Evolutionary conservation across 257 asterid genomes (phyloP).

Genomic region (Plectranthus barbatus): DNA sequence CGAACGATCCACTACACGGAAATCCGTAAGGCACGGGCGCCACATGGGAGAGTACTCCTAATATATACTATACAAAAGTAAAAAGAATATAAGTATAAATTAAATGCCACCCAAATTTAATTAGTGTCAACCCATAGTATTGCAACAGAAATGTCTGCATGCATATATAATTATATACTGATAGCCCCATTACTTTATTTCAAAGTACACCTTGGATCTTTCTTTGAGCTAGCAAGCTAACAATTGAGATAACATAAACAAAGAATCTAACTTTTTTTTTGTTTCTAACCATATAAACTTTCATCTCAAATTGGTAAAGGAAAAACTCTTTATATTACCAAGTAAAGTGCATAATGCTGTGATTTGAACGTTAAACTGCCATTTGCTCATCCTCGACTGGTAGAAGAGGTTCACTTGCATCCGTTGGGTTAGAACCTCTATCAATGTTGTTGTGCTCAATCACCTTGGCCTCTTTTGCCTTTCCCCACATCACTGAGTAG

Average conservation of each 20-base stretch:
- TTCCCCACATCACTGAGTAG: conserved; percentile 96
- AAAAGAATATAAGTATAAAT: not conserved
- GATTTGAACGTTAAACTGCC: conserved; percentile 5
- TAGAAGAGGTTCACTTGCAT: conserved; percentile 44
- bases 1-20: too few relatives aligned
- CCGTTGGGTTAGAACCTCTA: conserved; percentile 22
- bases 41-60: too few relatives aligned
- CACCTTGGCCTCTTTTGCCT: conserved; percentile 45
- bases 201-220: not conserved
- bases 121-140: not conserved
- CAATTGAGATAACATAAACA: not conserved
- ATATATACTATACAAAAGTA: not conserved
- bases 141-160: not conserved
- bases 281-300: not conserved
- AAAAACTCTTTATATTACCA: conserved; percentile 15
- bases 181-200: not conserved
- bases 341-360: not conserved
- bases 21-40: too few relatives aligned
- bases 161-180: not conserved
- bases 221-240: not conserved
- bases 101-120: not conserved
- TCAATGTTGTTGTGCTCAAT: conserved; percentile 13
- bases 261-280: not conserved
- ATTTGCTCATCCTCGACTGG: conserved; percentile 23
- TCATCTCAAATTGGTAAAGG: conserved; percentile 2